phyloP scores from a whole-genome alignment of 306 rosid genomes.

The Hippophae gyantsensis region DNA sequence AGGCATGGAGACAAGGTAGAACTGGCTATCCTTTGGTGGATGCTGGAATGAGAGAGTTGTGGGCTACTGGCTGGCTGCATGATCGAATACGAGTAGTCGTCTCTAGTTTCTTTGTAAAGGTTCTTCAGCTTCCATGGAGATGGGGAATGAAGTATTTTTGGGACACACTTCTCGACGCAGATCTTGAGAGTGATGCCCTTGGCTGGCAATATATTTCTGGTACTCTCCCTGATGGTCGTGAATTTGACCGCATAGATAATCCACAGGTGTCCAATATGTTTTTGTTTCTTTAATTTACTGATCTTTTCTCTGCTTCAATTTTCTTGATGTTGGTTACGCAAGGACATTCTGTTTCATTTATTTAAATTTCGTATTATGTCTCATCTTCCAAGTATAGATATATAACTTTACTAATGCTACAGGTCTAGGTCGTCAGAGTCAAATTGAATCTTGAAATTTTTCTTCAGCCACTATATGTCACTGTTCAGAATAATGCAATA shows the following conservation, averaged over 20 bases:
- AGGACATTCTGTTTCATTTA: no score
- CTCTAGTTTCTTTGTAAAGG: conserved; percentile 91
- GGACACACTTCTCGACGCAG: conserved; percentile 97
- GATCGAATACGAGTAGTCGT: conserved; percentile 90
- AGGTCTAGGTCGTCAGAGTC: no score
- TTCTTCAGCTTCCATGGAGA: conserved; percentile 96
- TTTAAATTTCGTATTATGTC: no score
- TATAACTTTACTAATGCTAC: no score
- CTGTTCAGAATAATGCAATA: no score
- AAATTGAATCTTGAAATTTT: no score
- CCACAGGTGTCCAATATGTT: conserved; percentile 56
- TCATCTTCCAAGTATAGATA: no score
- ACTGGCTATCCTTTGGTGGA: conserved; percentile 95
- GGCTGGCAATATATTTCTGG: conserved; percentile 99
- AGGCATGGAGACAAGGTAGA: conserved; percentile 97
- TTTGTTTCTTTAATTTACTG: conserved; percentile 2
- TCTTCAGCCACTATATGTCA: no score
- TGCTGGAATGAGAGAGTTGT: conserved; percentile 97
- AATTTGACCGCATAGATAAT: conserved; percentile 87
- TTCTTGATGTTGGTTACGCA: no score
- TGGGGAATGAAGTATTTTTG: conserved; percentile 99
- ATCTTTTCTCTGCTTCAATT: no score
- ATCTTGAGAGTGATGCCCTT: conserved; percentile 90
- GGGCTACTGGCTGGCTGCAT: conserved; percentile 99
- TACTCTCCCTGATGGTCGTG: conserved; percentile 80